Conservation (phyloP, 805 yeast genomes). For the Saturnispora serradocipensis region DNA sequence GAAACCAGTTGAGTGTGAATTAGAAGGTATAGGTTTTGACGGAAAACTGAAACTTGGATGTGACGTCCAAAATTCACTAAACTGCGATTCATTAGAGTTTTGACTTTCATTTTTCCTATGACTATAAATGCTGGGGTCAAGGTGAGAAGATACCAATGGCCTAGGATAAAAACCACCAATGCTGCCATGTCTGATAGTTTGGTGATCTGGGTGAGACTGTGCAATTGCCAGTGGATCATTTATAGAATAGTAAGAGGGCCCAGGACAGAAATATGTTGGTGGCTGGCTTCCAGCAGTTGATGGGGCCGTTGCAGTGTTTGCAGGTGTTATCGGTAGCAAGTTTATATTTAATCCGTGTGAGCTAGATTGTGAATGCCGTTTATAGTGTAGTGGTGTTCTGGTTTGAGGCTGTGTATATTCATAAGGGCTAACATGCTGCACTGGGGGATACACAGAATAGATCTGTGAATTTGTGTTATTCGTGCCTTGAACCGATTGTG, state of each 20-base stretch:
- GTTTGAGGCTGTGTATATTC: background rate
- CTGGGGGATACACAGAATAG: background rate
- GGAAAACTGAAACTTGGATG: slow-evolving; percentile 2
- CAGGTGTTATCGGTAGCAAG: background rate
- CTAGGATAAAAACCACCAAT: background rate
- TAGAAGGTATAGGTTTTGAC: background rate
- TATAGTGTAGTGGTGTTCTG: background rate
- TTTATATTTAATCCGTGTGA: background rate
- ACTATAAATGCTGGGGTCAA: background rate
- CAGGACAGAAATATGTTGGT: background rate
- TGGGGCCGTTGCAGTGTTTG: background rate
- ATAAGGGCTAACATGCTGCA: background rate
- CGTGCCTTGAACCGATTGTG: background rate
- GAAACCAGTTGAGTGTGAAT: background rate
- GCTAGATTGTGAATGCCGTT: background rate
- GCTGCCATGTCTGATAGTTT: background rate
- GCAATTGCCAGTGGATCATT: background rate
- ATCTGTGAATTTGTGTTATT: background rate
- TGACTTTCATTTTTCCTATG: background rate
- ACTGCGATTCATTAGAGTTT: background rate
- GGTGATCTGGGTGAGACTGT: background rate
- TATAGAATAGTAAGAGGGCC: background rate
- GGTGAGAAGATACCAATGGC: background rate
- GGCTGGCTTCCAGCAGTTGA: background rate
- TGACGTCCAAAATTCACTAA: slow-evolving; percentile 4